A percentile compares a stretch with the other conserved stretches of the same genome.
Evolutionary conservation across 306 rosid species (phyloP).

Genomic region (Trifolium fragiferum): DNA sequence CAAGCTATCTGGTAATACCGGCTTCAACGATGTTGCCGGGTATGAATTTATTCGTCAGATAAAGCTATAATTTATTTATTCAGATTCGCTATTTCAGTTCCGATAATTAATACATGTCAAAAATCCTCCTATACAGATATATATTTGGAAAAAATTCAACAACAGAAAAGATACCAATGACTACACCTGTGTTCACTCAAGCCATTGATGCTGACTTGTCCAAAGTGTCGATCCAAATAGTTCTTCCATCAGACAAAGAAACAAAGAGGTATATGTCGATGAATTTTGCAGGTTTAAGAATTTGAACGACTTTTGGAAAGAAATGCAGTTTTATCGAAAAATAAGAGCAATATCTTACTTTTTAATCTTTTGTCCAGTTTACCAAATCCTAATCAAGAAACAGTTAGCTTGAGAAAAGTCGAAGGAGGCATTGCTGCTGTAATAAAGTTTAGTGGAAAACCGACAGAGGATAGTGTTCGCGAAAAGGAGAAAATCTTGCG

Average conservation of each 20-base stretch:
- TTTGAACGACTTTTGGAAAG: constrained; percentile 12
- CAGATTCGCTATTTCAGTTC: constrained; percentile 11
- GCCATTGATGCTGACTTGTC: constrained; percentile 60
- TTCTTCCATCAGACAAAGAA: constrained; percentile 81
- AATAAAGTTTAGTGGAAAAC: constrained; percentile 83
- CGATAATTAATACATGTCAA: constrained; percentile 19
- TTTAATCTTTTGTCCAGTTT: constrained; percentile 58
- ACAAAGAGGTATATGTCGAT: constrained; percentile 60
- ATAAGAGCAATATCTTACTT: neutral
- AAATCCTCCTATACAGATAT: constrained; percentile 51
- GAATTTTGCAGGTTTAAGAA: neutral
- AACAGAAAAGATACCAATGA: constrained; percentile 85
- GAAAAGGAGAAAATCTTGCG: constrained; percentile 66
- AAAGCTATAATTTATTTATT: neutral
- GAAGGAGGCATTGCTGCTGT: constrained; percentile 84
- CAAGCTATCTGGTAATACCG: constrained; percentile 81
- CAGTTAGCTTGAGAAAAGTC: constrained; percentile 64
- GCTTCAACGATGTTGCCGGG: constrained; percentile 89
- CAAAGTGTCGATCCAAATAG: constrained; percentile 80
- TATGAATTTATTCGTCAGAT: constrained; percentile 40
- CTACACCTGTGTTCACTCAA: constrained; percentile 94
- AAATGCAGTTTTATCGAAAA: neutral
- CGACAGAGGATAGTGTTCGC: constrained; percentile 59
- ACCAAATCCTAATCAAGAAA: constrained; percentile 80
- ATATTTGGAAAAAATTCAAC: constrained; percentile 90